Base-by-base conservation (phyloP, 352 stramenopile genomes). In the Globisporangium paroecandrum region DNA sequence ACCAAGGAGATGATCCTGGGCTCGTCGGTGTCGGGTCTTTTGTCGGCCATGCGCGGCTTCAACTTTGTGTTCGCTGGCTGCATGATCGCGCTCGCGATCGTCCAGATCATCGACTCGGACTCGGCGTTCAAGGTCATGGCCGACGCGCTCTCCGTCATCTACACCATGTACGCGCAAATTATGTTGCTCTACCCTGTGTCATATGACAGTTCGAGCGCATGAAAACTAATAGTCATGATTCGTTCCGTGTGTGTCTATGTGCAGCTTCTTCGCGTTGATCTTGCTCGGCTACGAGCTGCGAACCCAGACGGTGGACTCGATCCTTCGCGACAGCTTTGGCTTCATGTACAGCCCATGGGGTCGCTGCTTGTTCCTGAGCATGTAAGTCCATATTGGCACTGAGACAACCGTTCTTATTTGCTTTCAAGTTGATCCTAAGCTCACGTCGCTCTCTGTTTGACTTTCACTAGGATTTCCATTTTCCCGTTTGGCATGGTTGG, bases 301-400 rank as follows among this genome's bases (percentile, higher is more conserved):
- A 53, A 93, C 87, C 24, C 72, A 81, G 57, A 74, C 72, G 62
- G 77, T 93, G 41, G 87, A 95, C 68, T 69, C 79, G 36, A 70
- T 90, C 29, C 69, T 95, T 53, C 87, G 87, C 58, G 79, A 81
- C 43, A 92, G 83, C 77, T 95, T 93, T 49, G 87, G 87, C 34
- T 95, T 95, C 81, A 93, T 95, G 85, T 95, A 95, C 80, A 95
- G 83, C 59, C 86, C 87, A 7, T 95, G 86, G 85, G 87, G 87
- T 12, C 85, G 87, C 58, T 95, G 87, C 70, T 77, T 95, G 18
- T 95, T 95, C 70, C 55, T 95, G 65, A 86, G 78, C 82, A 95
- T 95, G 87, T 93, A 77, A 65, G 79, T 80, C 22, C 10, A 49
- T 61, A 7, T 53, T 56, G n/a, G 13, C 32, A 34, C 56, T n/a